phyloP scores from a whole-genome alignment of 306 rosid genomes.

The Fagus sylvatica region DNA sequence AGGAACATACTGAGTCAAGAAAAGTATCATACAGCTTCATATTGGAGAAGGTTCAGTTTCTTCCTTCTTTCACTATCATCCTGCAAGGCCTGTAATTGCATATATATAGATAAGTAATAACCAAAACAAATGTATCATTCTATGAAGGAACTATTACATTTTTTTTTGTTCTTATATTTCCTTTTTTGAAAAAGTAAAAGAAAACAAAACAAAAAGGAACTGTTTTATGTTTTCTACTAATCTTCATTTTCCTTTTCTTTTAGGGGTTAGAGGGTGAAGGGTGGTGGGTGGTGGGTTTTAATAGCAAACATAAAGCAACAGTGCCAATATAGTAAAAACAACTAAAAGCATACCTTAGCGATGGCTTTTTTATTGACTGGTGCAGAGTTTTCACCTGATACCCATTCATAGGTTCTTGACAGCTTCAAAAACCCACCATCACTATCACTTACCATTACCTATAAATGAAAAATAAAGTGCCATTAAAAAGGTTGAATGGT shows the following conservation, averaged over 20 bases:
- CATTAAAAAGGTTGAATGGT: constrained; percentile 9
- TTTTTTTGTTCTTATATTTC: background rate
- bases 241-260: constrained; percentile 12
- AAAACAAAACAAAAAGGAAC: background rate
- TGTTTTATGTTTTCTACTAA: background rate
- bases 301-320: background rate
- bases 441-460: constrained; percentile 46
- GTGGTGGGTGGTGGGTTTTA: background rate
- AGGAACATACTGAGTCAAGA: constrained; percentile 49
- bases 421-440: constrained; percentile 79
- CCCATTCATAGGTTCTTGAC: constrained; percentile 65
- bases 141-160: background rate
- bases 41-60: constrained; percentile 80
- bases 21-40: constrained; percentile 84
- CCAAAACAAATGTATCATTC: background rate
- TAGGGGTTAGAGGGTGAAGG: background rate
- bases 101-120: constrained; percentile 13
- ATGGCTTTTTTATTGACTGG: constrained; percentile 62
- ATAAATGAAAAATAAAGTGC: constrained; percentile 23
- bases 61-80: constrained; percentile 73
- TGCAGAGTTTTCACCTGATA: constrained; percentile 64
- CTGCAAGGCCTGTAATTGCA: constrained; percentile 48
- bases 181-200: background rate
- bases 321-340: constrained; percentile 5
- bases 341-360: constrained; percentile 56